Evolutionary conservation across 2,329 filamentous ascomycete species (phyloP).

Genomic region (Colletotrichum sp.): DNA sequence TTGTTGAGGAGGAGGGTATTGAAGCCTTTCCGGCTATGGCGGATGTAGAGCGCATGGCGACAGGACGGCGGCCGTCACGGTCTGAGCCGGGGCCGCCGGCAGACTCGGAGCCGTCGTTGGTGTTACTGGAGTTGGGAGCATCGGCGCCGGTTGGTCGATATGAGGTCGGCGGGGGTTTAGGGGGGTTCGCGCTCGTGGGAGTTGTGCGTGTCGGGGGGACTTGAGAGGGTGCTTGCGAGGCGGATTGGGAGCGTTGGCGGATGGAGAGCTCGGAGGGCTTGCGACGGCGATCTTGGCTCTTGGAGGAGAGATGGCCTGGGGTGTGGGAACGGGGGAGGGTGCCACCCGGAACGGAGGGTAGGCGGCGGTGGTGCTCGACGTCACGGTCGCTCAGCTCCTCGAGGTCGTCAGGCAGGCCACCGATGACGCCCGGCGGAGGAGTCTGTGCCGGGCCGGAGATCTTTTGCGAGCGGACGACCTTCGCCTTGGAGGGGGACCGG

Average conservation of each 20-base stretch:
- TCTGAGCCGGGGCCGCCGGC: slow-evolving; percentile 25
- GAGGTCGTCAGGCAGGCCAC: slow-evolving; percentile 23
- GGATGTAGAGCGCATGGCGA: slow-evolving; percentile 58
- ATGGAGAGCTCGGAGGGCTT: slow-evolving; percentile 58
- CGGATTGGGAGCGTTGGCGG: slow-evolving; percentile 60
- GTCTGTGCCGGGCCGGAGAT: slow-evolving; percentile 44
- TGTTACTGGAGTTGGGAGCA: slow-evolving; percentile 19
- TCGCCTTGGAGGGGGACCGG: slow-evolving; percentile 36
- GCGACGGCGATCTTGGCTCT: slow-evolving; percentile 57
- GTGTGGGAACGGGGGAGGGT: slow-evolving; percentile 63
- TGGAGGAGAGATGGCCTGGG: slow-evolving; percentile 64
- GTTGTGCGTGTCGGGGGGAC: slow-evolving; percentile 25
- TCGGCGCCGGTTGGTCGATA: slow-evolving; percentile 17
- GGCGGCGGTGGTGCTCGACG: slow-evolving; percentile 30
- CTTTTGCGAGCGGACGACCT: slow-evolving; percentile 59
- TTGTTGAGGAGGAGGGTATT: slow-evolving; percentile 12
- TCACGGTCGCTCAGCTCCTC: slow-evolving; percentile 28
- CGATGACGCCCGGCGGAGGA: slow-evolving; percentile 20
- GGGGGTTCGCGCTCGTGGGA: slow-evolving; percentile 22
- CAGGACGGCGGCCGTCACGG: slow-evolving; percentile 42
- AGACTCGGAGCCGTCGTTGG: slow-evolving; percentile 28
- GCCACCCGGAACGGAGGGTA: slow-evolving; percentile 22
- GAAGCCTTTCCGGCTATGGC: slow-evolving; percentile 45
- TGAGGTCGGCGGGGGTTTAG: slow-evolving; percentile 20
- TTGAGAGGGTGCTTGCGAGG: slow-evolving; percentile 34